Evolutionary conservation across 164 flowering plant species (phyloP), one percentile per base, ranked within the genome.

Genomic region (Macadamia tetraphylla): DNA sequence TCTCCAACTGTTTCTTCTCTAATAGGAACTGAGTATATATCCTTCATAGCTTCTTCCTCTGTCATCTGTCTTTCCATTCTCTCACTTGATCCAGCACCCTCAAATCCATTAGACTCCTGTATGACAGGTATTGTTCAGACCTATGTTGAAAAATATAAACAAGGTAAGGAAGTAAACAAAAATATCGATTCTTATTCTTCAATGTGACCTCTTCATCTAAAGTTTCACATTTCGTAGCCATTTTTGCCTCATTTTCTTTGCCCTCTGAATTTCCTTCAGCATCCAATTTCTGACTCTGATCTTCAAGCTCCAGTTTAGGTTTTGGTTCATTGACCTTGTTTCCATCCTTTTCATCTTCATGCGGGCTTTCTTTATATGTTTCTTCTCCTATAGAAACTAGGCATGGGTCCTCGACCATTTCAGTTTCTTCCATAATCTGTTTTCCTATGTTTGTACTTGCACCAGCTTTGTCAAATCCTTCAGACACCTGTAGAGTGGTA

Each of bases 151-250:
- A 46, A 46, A 46, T 46, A 11, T 8, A 46, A 46, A 46, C 1
- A 46, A 1, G 6, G 9, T 1, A 46, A 46, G 13, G 3, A 46
- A 46, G 13, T 46, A 46, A 46, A 46, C 7, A 11, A 46, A 46
- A 11, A 46, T 8, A 5, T 46, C 51, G 51, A 11, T 46, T 46
- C 51, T 46, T 3, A 46, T 46, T 9, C 51, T 46, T 11, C 9
- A 40, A 29, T 64, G 40, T 73, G 31, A 76, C 79, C 71, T 76
- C 67, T 68, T 69, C 63, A 17, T 18, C 17, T 18, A 10, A 3
- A 58, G 30, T 29, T 18, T 7, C 44, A 52, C 53, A 29, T 62
- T 58, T 61, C 53, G 63, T 44, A n/a, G 15, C 62, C 67, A 18
- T 48, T 12, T 40, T 57, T 40, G 48, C 65, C n/a, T 29, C 58